phyloP scores from a whole-genome alignment of 257 asterid species.

The Plantago ovata region DNA sequence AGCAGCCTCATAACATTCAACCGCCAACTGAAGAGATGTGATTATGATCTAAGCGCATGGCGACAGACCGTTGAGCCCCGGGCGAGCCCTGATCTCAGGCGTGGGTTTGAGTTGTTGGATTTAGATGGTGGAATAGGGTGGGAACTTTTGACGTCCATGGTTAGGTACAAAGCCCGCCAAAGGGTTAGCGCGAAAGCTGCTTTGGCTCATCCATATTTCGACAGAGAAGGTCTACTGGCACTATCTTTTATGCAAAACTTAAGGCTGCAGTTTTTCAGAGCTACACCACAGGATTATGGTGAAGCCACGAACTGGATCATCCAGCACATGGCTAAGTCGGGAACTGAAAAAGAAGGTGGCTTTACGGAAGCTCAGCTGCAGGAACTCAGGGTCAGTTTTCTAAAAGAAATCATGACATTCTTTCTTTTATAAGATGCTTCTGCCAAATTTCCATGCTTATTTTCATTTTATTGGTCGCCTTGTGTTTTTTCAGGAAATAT shows the following conservation, averaged over 20 bases:
- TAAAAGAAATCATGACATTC: no score
- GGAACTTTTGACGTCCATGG: slow-evolving; percentile 91
- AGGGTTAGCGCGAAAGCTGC: slow-evolving; percentile 84
- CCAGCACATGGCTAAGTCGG: slow-evolving; percentile 88
- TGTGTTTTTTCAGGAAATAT: slow-evolving; percentile 42
- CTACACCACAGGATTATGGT: slow-evolving; percentile 81
- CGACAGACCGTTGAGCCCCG: slow-evolving; percentile 71
- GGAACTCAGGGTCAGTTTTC: slow-evolving; percentile 57
- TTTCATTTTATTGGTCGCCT: not conserved
- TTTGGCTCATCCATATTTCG: slow-evolving; percentile 91
- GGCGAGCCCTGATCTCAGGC: slow-evolving; percentile 68
- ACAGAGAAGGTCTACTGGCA: slow-evolving; percentile 79
- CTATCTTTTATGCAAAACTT: slow-evolving; percentile 83
- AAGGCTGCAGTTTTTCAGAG: slow-evolving; percentile 65
- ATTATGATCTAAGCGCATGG: slow-evolving; percentile 76
- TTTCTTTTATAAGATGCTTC: not conserved
- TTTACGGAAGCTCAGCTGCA: slow-evolving; percentile 96
- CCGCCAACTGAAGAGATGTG: slow-evolving; percentile 84
- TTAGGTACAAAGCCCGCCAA: slow-evolving; percentile 83
- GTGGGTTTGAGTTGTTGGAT: slow-evolving; percentile 82
- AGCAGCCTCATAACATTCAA: slow-evolving; percentile 77
- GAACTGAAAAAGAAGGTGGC: slow-evolving; percentile 85
- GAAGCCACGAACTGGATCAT: slow-evolving; percentile 80
- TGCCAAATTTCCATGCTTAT: not conserved
- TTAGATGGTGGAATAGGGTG: slow-evolving; percentile 89